phyloP scores from a whole-genome alignment of 1,284 basidiomycete species.

The Sphaerobolus stellatus region DNA sequence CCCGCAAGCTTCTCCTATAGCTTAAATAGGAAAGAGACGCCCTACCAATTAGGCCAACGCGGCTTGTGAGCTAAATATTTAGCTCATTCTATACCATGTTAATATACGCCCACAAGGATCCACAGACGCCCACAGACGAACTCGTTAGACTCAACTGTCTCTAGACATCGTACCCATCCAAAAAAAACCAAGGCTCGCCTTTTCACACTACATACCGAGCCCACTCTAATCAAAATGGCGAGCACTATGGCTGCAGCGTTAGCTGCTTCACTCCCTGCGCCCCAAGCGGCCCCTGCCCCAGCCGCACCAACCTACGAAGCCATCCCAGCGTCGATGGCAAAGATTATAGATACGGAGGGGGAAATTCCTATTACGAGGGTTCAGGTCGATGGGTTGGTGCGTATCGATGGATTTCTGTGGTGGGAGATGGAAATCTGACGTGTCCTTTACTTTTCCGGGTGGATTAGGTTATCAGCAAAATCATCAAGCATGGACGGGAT shows the following conservation, averaged over 20 bases:
- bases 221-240: no score
- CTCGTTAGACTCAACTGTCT: no score
- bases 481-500: slow-evolving; percentile 83
- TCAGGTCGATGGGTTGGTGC: slow-evolving; percentile 82
- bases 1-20: neutral
- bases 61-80: no score
- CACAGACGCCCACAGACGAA: no score
- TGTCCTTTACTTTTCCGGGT: neutral
- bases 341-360: slow-evolving; percentile 87
- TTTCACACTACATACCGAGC: no score
- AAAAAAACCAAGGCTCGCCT: no score
- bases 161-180: no score
- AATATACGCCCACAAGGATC: no score
- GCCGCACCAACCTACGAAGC: slow-evolving; percentile 69
- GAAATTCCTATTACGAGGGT: slow-evolving; percentile 77
- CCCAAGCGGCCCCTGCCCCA: slow-evolving; percentile 55
- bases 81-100: no score
- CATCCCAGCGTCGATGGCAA: slow-evolving; percentile 87
- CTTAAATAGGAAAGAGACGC: neutral
- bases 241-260: slow-evolving; percentile 85
- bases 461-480: slow-evolving; percentile 86
- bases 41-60: slow-evolving; percentile 4
- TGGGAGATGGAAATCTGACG: no score
- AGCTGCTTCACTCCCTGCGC: slow-evolving; percentile 78
- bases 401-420: slow-evolving; percentile 27